phyloP scores from a whole-genome alignment of 148 eudicot species.

The Camellia sinensis region DNA sequence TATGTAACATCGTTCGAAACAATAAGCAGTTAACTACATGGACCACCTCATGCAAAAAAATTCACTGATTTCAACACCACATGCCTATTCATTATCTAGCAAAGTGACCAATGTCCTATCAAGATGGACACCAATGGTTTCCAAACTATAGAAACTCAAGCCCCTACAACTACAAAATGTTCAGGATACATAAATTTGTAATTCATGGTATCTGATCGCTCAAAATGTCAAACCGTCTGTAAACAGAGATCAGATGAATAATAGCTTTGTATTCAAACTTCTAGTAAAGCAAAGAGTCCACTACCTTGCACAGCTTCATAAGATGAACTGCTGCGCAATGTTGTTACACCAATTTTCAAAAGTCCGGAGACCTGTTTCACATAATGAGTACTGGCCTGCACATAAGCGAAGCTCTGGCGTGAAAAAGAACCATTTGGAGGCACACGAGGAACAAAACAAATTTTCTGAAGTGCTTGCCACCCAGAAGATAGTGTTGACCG shows the following conservation, averaged over 20 bases:
- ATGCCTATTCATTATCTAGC: background rate
- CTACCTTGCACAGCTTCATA: slow-evolving; percentile 74
- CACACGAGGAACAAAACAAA: slow-evolving; percentile 56
- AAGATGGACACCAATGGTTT: background rate
- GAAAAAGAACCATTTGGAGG: slow-evolving; percentile 71
- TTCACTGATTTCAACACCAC: background rate
- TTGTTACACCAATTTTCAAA: slow-evolving; percentile 76
- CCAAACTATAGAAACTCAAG: background rate
- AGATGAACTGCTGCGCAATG: slow-evolving; percentile 63
- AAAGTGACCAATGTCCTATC: background rate
- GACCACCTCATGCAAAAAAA: background rate
- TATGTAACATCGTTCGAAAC: background rate
- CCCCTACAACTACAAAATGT: background rate
- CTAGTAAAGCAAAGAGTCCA: background rate
- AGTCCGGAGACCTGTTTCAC: slow-evolving; percentile 87
- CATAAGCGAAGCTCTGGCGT: slow-evolving; percentile 74
- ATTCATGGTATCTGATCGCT: background rate
- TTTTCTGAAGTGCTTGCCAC: slow-evolving; percentile 63
- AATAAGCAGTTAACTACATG: background rate
- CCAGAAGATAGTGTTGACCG: slow-evolving; percentile 58
- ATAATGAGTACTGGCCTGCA: slow-evolving; percentile 80
- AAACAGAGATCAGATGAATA: background rate
- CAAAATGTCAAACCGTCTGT: background rate
- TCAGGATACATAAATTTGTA: background rate
- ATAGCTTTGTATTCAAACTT: background rate